These are phyloP conservation scores for Cucurbita maxima DNA, from an alignment of 306 rosid species.

Conservation along the genomic window DNA sequence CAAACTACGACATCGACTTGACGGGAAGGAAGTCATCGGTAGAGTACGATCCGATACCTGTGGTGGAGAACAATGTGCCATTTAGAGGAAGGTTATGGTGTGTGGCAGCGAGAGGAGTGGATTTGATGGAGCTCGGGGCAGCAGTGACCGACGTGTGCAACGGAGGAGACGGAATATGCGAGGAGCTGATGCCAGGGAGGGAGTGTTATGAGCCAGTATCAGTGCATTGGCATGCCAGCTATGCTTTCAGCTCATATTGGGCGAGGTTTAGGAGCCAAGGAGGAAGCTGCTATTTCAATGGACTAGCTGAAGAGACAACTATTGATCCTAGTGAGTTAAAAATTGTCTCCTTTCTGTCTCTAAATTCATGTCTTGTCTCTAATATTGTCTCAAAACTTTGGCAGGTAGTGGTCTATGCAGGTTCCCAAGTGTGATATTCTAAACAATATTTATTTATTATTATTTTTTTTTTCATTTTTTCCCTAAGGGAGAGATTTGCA, in stretches of 20 bases:
- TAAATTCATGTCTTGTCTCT: neutral
- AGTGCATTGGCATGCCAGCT: conserved; percentile 27
- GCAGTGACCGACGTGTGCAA: conserved; percentile 16
- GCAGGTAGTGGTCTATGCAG: conserved; percentile 30
- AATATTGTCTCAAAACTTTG: neutral
- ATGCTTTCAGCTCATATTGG: conserved; percentile 41
- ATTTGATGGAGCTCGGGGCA: conserved; percentile 8
- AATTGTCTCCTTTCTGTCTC: neutral
- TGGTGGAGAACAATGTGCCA: conserved; percentile 17
- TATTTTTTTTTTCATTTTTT: neutral
- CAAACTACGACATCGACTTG: conserved; percentile 48
- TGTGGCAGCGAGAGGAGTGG: conserved; percentile 22
- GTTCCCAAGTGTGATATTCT: conserved; percentile 26
- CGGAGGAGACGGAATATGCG: conserved; percentile 23
- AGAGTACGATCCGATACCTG: conserved; percentile 15
- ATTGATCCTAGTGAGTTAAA: conserved; percentile 33
- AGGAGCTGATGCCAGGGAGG: conserved; percentile 27
- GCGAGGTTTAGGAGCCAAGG: conserved; percentile 23
- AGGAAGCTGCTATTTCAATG: conserved; percentile 35
- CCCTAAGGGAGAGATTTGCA: neutral
- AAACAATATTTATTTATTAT: neutral
- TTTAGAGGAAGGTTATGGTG: conserved; percentile 34
- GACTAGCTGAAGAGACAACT: conserved; percentile 28
- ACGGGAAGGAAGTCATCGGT: conserved; percentile 14
- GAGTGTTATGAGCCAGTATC: conserved; percentile 30